phyloP scores from a whole-genome alignment of 1,284 basidiomycete genomes.

The Psilocybe mexicana region DNA sequence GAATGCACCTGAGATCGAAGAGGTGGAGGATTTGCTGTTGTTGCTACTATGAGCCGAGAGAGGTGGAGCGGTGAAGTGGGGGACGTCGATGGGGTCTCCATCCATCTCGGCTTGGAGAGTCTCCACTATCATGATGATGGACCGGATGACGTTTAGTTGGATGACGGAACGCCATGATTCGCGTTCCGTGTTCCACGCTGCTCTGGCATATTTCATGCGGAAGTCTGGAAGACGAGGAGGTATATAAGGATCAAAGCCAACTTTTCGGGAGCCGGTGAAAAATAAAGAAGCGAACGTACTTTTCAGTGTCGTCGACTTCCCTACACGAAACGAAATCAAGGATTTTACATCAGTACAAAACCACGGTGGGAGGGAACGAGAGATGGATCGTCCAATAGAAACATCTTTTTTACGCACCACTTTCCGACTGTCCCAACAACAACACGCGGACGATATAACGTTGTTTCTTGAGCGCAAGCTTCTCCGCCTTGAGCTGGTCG shows the following conservation, averaged over 20 bases:
- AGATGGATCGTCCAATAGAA: neutral
- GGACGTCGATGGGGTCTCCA: constrained; percentile 22
- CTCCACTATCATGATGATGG: constrained; percentile 57
- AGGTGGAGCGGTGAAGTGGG: neutral
- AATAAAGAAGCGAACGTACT: constrained; percentile 40
- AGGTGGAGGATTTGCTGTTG: constrained; percentile 1
- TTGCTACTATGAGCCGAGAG: no score
- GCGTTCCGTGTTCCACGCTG: constrained; percentile 56
- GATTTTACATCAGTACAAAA: neutral
- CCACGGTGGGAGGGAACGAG: no score
- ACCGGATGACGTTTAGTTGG: constrained; percentile 66
- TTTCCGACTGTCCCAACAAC: constrained; percentile 60
- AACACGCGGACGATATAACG: constrained; percentile 56
- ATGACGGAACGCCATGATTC: constrained; percentile 64
- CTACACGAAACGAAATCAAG: constrained; percentile 26
- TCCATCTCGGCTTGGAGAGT: constrained; percentile 45
- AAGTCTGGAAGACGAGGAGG: constrained; percentile 37
- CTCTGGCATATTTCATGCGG: constrained; percentile 50
- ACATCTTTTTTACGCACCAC: constrained; percentile 36
- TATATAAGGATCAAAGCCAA: neutral
- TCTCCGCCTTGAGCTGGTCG: constrained; percentile 56
- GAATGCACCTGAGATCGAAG: neutral
- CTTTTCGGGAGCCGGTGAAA: neutral
- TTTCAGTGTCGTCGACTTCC: constrained; percentile 67
- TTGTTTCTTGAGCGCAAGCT: constrained; percentile 48